These are phyloP conservation scores for Suhomyces prunicola DNA, from an alignment of 805 yeast species.

Conservation along the genomic window DNA sequence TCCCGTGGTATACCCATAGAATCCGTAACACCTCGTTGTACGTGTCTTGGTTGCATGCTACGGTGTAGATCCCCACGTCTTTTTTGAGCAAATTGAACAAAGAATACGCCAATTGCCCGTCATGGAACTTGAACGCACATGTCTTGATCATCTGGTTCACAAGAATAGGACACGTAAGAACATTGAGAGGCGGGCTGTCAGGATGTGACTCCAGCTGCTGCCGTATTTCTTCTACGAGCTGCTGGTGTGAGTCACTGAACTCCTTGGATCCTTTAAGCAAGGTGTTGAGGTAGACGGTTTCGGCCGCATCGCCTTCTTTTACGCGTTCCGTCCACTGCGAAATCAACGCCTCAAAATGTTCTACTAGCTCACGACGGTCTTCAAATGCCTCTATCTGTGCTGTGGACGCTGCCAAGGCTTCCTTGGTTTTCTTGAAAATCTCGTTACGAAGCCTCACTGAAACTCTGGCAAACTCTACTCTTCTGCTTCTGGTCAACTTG, in stretches of 20 bases:
- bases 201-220: constrained; percentile 16
- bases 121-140: constrained; percentile 23
- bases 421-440: constrained; percentile 13
- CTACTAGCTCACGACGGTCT: constrained; percentile 13
- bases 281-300: constrained; percentile 12
- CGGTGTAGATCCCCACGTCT: constrained; percentile 31
- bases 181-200: constrained; percentile 26
- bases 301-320: constrained; percentile 5
- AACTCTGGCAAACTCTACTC: constrained; percentile 8
- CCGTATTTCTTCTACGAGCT: constrained; percentile 15
- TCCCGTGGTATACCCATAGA: constrained; percentile 39
- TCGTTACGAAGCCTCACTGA: constrained; percentile 12
- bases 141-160: constrained; percentile 30
- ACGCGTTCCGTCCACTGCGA: constrained; percentile 10
- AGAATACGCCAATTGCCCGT: constrained; percentile 35
- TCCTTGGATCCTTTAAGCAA: constrained; percentile 10
- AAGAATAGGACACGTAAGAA: constrained; percentile 33
- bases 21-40: constrained; percentile 37
- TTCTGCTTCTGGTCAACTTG: constrained; percentile 4
- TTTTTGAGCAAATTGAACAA: constrained; percentile 34
- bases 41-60: constrained; percentile 39
- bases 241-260: constrained; percentile 16
- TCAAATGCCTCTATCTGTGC: constrained; percentile 16
- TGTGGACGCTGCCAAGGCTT: constrained; percentile 21
- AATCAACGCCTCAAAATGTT: constrained; percentile 15